Evolutionary conservation across 352 stramenopile genomes (phyloP), one percentile per base, ranked within the genome.

Genomic region (Globisporangium viniferum): DNA sequence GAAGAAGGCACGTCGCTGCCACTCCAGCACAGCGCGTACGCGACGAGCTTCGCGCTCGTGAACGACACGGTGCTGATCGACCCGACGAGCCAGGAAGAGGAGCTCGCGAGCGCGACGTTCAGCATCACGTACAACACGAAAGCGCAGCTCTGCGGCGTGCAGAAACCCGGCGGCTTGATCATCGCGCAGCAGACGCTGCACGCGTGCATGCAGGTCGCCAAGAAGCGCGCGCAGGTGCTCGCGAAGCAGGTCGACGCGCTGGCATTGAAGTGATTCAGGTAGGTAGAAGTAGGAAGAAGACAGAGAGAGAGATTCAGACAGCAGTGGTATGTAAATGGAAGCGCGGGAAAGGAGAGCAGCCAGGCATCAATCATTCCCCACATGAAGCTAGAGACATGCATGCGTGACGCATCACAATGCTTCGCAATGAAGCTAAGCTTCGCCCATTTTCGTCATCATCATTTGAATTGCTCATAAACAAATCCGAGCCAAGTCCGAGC

Each of bases 61-160:
- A 66, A 91, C 56, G 76, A 70, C 59, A 67, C 71, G 20, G 66
- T 95, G 54, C 66, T 93, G 24, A 69, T 93, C 46, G 87, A 95
- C 64, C 87, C 87, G 33, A 93, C 80, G 5, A 84, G 78, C 61
- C 74, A 88, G 51, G 87, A 95, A 62, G 87, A 95, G 66, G 67
- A 80, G n/a, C 74, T 90, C 12, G 74, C 86, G 22, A 77, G 62
- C 59, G 73, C 79, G 65, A 65, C 76, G n/a, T 85, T 92, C 67
- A 88, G 71, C 56, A 69, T 94, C 66, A 79, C 84, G 29, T 91
- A 91, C 74, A 92, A 68, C 54, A 88, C 81, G 14, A 69, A 84
- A 5, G 76, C 73, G 18, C 73, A 90, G 69, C 81, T 95, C 51
- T 86, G 77, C 59, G 66, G 85, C 24, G 82, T 95, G 51, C 77